phyloP scores from a whole-genome alignment of 768 basidiomycete species.

The Pulveroboletus sp. region DNA sequence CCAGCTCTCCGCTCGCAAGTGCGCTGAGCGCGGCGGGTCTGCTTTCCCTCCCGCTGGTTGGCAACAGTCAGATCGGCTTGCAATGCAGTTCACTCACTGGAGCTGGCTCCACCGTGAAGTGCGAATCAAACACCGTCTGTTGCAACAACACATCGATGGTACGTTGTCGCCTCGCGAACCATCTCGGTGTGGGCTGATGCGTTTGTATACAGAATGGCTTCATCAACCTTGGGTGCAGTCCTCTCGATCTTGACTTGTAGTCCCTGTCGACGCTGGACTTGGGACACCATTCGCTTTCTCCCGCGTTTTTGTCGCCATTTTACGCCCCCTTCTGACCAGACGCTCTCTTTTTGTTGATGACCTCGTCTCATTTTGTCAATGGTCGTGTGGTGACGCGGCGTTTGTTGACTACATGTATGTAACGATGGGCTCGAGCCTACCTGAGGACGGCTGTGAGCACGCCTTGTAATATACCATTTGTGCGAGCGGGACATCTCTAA shows the following conservation, averaged over 20 bases:
- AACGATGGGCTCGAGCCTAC: background rate
- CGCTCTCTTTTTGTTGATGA: slow-evolving; percentile 27
- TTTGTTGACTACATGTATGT: slow-evolving; percentile 7
- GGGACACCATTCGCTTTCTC: slow-evolving; percentile 20
- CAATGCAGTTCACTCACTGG: slow-evolving; percentile 18
- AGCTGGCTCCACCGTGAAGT: slow-evolving; percentile 23
- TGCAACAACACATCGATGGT: slow-evolving; percentile 20
- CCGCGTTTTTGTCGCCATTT: slow-evolving; percentile 15
- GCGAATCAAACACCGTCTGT: slow-evolving; percentile 20
- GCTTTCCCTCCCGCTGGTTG: slow-evolving; percentile 1
- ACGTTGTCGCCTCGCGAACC: background rate
- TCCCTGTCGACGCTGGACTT: slow-evolving; percentile 1
- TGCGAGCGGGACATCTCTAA: slow-evolving; percentile 10
- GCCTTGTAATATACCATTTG: slow-evolving; percentile 16
- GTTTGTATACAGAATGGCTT: slow-evolving; percentile 16
- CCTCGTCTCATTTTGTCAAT: slow-evolving; percentile 14
- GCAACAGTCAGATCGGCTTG: slow-evolving; percentile 13
- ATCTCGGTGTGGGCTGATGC: background rate
- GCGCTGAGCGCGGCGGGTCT: background rate
- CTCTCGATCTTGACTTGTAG: slow-evolving; percentile 7
- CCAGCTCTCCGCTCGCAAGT: background rate
- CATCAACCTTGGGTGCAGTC: slow-evolving; percentile 25
- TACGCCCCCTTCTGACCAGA: slow-evolving; percentile 16
- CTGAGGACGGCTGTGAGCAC: background rate
- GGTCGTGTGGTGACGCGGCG: slow-evolving; percentile 12